Base-by-base conservation (phyloP, 2,329 filamentous ascomycete genomes). In the Penicillium verrucosum region DNA sequence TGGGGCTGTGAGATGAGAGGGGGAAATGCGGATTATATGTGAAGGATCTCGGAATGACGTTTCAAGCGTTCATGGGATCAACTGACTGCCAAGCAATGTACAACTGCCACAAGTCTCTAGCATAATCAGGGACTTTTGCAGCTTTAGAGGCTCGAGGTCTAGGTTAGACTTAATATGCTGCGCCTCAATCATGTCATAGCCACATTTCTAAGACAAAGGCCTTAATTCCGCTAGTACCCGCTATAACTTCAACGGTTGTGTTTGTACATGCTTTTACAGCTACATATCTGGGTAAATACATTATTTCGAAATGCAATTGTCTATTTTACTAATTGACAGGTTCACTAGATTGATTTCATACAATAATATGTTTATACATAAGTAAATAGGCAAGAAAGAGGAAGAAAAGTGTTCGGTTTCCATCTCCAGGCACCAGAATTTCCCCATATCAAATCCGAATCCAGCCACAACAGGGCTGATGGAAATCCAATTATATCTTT, bases 361-460 rank as follows among this genome's bases (percentile, higher is more conserved):
- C 30, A 14, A 14, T 14, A 18, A 27, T 32, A 46, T 38, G 1
- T 46, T 3, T 4, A 30, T 30, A 34, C 6, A 30, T 18, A 16
- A 10, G 5, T 6, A 12, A 2, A 14, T 3, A 29, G 9, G 14
- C 14, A n/a, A 36, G 30, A 43, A 29, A 29, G n/a, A 34, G 14
- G 8, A 45, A 12, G 9, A 29, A 46, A n/a, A 29, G 34, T 45
- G n/a, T 10, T 29, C 7, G 9, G 37, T 34, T 46, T 29, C 34
- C 34, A 37, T 27, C 53, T 61, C 52, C 56, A 65, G 63, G 63
- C 63, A 65, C 60, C 63, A 60, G 60, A 56, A 56, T 65, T 64
- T 46, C 59, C 18, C 18, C 30, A 32, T n/a, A 34, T 38, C 29
- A 23, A 45, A 46, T 4, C 29, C 12, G 44, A 36, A 21, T 21